Conservation (phyloP, 176 grass and related monocot genomes). For the Secale cereale region DNA sequence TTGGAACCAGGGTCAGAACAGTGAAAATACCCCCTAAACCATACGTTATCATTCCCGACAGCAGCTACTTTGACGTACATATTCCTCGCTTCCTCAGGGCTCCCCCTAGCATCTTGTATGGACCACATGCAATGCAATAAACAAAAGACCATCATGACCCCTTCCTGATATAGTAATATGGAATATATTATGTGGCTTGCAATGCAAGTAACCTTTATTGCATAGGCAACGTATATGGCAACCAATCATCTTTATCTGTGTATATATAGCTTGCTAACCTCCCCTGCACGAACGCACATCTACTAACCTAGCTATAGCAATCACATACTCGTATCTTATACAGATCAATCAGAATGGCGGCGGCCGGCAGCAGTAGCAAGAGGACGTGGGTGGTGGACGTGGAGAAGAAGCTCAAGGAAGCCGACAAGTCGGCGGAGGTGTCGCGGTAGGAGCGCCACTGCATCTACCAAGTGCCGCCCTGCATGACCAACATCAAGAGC, state of each 20-base stretch:
- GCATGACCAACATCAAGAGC: slow-evolving; percentile 44
- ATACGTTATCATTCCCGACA: neutral
- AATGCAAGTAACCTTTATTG: too few species aligned
- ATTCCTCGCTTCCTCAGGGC: slow-evolving; percentile 24
- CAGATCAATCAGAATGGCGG: neutral
- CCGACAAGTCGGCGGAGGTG: slow-evolving; percentile 31
- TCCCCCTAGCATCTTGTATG: neutral
- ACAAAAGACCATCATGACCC: too few species aligned
- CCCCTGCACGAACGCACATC: neutral
- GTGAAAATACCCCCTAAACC: too few species aligned
- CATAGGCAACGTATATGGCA: too few species aligned
- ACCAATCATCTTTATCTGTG: too few species aligned
- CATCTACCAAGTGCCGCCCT: slow-evolving; percentile 69
- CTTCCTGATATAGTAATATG: too few species aligned
- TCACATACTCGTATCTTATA: neutral
- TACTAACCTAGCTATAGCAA: neutral
- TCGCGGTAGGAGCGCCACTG: slow-evolving; percentile 49
- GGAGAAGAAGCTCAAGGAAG: slow-evolving; percentile 22
- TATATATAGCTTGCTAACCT: neutral
- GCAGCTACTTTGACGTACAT: neutral
- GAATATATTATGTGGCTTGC: too few species aligned
- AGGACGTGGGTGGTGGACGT: slow-evolving; percentile 55
- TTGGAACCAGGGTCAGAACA: too few species aligned
- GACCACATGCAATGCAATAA: too few species aligned
- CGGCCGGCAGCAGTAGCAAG: neutral